Evolutionary conservation across 1,139 yeast species (phyloP).

Genomic region (Pichia sp.): DNA sequence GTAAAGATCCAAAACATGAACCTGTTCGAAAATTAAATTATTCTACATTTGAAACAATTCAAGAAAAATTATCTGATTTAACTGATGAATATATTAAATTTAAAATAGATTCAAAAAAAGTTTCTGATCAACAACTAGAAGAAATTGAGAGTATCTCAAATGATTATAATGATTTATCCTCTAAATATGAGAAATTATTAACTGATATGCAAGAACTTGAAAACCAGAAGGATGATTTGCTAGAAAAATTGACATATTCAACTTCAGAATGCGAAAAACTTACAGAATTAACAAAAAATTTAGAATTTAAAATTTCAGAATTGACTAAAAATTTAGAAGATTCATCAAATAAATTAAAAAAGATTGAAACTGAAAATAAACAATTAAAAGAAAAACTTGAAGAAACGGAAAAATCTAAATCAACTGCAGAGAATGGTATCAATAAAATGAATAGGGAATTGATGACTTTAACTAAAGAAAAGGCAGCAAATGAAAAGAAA

Average conservation of each 20-base stretch:
- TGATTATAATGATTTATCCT: conserved; percentile 22
- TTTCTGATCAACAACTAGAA: conserved; percentile 17
- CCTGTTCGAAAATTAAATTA: conserved; percentile 63
- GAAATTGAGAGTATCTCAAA: conserved; percentile 25
- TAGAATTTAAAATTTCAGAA: conserved; percentile 20
- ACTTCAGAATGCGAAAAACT: conserved; percentile 19
- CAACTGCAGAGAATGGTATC: conserved; percentile 77
- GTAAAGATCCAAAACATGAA: conserved; percentile 66
- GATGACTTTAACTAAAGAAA: conserved; percentile 56
- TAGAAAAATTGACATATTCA: conserved; percentile 16
- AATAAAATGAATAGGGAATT: conserved; percentile 86
- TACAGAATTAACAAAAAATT: conserved; percentile 14
- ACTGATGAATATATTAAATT: conserved; percentile 30
- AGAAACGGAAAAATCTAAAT: conserved; percentile 41
- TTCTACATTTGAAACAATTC: conserved; percentile 64
- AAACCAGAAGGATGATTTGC: conserved; percentile 15
- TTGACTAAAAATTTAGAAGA: conserved; percentile 27
- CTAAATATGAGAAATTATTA: conserved; percentile 16
- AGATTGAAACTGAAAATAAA: conserved; percentile 32
- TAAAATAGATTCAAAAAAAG: conserved; percentile 29
- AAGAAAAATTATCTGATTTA: conserved; percentile 34
- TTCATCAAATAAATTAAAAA: conserved; percentile 28
- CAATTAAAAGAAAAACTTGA: conserved; percentile 37
- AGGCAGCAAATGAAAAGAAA: conserved; percentile 44
- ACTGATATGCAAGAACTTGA: conserved; percentile 17